A percentile compares a stretch with the other conserved stretches of the same genome.
phyloP scores from a whole-genome alignment of 352 stramenopile species.

The Globisporangium nagaii region DNA sequence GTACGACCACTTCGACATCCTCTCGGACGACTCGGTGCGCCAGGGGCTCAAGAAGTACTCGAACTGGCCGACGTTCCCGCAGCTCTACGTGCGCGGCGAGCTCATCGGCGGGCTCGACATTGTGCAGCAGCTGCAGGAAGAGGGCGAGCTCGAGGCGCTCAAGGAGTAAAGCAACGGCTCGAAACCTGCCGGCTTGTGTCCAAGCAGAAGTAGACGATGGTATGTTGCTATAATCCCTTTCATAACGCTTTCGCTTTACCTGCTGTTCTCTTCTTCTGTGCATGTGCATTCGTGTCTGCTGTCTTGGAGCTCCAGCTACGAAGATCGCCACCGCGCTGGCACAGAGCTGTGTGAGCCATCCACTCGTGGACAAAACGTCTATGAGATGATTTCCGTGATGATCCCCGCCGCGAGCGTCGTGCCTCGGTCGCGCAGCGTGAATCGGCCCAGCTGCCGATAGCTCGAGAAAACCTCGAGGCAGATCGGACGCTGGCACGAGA shows the following conservation, averaged over 20 bases:
- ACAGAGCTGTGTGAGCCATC: not conserved
- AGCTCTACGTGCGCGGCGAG: slow-evolving; percentile 97
- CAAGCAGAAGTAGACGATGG: not conserved
- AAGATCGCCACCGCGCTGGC: too few species aligned
- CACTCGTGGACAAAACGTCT: slow-evolving; percentile 6
- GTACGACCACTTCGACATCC: slow-evolving; percentile 97
- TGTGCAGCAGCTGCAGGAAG: slow-evolving; percentile 93
- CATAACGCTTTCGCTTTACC: not conserved
- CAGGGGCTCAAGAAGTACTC: slow-evolving; percentile 96
- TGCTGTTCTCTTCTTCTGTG: not conserved
- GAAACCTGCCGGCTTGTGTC: too few species aligned
- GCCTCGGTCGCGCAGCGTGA: slow-evolving; percentile 79
- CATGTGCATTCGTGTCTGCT: not conserved
- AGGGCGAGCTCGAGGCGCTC: slow-evolving; percentile 73
- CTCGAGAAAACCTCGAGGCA: slow-evolving; percentile 78
- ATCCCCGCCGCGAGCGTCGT: slow-evolving; percentile 82
- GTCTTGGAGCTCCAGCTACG: too few species aligned
- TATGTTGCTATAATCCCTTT: slow-evolving; percentile 1
- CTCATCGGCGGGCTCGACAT: slow-evolving; percentile 98
- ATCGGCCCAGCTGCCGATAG: slow-evolving; percentile 77
- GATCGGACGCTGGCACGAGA: slow-evolving; percentile 68
- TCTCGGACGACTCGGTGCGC: slow-evolving; percentile 94
- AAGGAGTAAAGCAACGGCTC: slow-evolving; percentile 44
- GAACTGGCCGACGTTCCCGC: slow-evolving; percentile 98
- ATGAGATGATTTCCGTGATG: slow-evolving; percentile 76